A percentile compares a stretch with the other conserved stretches of the same genome.
Conservation (phyloP, 2,329 filamentous ascomycete species). For the Ceratocystis huliohia region DNA sequence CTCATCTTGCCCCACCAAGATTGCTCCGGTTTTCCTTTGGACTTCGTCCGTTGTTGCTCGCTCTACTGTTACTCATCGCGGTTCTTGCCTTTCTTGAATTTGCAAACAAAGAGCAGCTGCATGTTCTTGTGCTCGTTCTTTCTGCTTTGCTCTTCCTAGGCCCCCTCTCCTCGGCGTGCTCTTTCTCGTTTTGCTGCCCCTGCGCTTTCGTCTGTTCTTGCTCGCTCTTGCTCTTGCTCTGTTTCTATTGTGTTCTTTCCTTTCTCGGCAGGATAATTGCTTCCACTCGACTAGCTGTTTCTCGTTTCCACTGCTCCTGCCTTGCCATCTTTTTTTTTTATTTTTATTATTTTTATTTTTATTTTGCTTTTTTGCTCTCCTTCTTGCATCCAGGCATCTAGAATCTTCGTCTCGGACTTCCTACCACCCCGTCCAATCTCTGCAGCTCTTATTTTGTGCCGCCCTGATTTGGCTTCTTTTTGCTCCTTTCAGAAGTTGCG, state of each 20-base stretch:
- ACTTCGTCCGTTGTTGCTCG: neutral
- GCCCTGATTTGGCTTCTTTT: neutral
- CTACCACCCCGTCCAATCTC: too few species aligned
- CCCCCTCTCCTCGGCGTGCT: neutral
- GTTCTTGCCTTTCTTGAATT: neutral
- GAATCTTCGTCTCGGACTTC: neutral
- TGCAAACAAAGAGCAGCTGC: neutral
- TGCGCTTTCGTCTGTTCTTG: neutral
- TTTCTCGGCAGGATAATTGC: neutral
- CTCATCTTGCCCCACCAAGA: neutral
- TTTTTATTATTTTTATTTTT: constrained; percentile 13
- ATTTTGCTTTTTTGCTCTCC: neutral
- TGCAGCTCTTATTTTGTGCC: neutral
- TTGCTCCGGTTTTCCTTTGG: neutral
- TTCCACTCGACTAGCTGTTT: neutral
- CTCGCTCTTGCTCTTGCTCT: neutral
- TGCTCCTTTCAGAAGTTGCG: too few species aligned
- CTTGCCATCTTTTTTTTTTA: neutral
- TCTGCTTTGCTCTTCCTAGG: neutral
- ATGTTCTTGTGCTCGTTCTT: neutral
- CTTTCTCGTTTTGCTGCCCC: neutral
- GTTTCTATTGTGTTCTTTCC: neutral
- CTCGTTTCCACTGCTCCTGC: neutral
- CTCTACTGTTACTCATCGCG: neutral
- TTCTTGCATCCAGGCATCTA: neutral